A percentile compares a stretch with the other conserved stretches of the same genome.
phyloP scores from a whole-genome alignment of 192 early-diverging fungal genomes.

The Gryganskiella cystojenkinii region DNA sequence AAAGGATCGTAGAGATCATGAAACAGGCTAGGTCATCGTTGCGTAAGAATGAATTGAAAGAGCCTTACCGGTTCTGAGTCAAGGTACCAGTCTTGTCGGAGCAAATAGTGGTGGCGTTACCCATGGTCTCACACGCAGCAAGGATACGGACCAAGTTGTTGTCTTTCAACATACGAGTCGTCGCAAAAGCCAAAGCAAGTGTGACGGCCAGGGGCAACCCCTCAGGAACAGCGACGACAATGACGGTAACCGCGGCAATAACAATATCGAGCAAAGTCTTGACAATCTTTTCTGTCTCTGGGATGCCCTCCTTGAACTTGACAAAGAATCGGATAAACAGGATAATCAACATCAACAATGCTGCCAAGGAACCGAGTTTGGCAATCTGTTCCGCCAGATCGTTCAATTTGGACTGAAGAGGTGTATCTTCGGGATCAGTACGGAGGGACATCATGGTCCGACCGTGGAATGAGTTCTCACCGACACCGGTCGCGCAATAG shows the following conservation, averaged over 20 bases:
- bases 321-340: constrained; percentile 87
- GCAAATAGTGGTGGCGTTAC: constrained; percentile 97
- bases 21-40: not conserved
- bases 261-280: constrained; percentile 76
- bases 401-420: constrained; percentile 91
- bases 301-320: constrained; percentile 52
- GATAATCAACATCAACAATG: constrained; percentile 83
- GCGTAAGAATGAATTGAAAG: too few species aligned
- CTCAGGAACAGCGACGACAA: constrained; percentile 98
- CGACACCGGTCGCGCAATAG: constrained; percentile 87
- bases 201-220: constrained; percentile 97
- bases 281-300: constrained; percentile 61
- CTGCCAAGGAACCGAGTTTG: constrained; percentile 86
- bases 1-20: not conserved
- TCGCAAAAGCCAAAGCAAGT: constrained; percentile 92
- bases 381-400: constrained; percentile 92
- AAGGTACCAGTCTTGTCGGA: constrained; percentile 99
- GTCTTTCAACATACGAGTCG: constrained; percentile 95
- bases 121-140: constrained; percentile 98
- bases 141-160: constrained; percentile 96
- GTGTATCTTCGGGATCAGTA: constrained; percentile 87
- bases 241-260: constrained; percentile 90
- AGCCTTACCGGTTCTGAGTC: constrained; percentile 88
- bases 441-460: constrained; percentile 88
- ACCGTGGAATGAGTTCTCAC: constrained; percentile 89